Percentiles rank a stretch among this genome's conserved stretches.
phyloP scores from a whole-genome alignment of 495 filamentous ascomycete species.

The Daldinia loculata region DNA sequence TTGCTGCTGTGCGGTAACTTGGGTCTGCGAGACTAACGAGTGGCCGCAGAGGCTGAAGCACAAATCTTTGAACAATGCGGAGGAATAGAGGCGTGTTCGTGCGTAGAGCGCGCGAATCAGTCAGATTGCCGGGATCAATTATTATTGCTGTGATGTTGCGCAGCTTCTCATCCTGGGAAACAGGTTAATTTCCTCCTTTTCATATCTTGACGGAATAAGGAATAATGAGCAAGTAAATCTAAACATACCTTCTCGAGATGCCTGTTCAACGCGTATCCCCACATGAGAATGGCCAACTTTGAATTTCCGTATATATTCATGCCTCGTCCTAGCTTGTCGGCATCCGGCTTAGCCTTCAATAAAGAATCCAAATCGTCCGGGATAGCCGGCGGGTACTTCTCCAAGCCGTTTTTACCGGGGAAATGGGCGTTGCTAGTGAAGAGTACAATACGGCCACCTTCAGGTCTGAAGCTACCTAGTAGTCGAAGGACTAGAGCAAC shows the following conservation, averaged over 20 bases:
- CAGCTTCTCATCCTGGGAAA: constrained; percentile 43
- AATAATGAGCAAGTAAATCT: not conserved
- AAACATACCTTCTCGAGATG: constrained; percentile 51
- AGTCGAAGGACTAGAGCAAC: constrained; percentile 54
- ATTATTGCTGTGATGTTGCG: constrained; percentile 56
- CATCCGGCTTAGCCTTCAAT: constrained; percentile 25
- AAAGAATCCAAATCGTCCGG: constrained; percentile 42
- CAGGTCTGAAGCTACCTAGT: constrained; percentile 52
- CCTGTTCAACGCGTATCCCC: constrained; percentile 56
- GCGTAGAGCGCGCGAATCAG: constrained; percentile 56
- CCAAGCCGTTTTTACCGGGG: constrained; percentile 53
- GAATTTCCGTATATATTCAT: constrained; percentile 56
- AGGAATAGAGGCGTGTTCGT: constrained; percentile 53
- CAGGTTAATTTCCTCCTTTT: not conserved
- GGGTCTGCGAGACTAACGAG: constrained; percentile 49
- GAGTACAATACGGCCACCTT: constrained; percentile 53
- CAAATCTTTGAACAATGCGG: constrained; percentile 33
- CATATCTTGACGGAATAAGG: not conserved
- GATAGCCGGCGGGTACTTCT: constrained; percentile 47
- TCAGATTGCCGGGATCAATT: constrained; percentile 57
- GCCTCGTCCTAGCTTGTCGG: constrained; percentile 50
- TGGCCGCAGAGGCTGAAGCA: constrained; percentile 49
- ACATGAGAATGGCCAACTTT: constrained; percentile 56
- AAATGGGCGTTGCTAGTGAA: constrained; percentile 54
- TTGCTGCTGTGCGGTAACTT: constrained; percentile 47